phyloP scores from a whole-genome alignment of 441 rosid species.

The Croton laevigatus region DNA sequence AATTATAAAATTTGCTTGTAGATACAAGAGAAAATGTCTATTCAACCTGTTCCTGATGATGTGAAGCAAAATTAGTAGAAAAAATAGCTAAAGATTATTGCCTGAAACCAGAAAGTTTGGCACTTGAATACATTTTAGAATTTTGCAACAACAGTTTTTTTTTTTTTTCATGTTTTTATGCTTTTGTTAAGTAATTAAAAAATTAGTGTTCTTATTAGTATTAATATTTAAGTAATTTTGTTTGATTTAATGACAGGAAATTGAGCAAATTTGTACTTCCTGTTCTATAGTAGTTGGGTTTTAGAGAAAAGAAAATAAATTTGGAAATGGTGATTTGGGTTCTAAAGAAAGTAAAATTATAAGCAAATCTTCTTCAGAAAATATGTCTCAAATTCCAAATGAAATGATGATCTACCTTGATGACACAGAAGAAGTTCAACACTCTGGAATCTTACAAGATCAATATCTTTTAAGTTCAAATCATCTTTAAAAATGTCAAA shows the following conservation, averaged over 20 bases:
- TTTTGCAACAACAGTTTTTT: slow-evolving; percentile 33
- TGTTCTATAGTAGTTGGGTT: slow-evolving; percentile 29
- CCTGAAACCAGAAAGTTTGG: slow-evolving; percentile 41
- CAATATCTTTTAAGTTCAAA: slow-evolving; percentile 65
- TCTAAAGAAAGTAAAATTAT: slow-evolving; percentile 23
- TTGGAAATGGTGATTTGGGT: slow-evolving; percentile 18
- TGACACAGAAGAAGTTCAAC: slow-evolving; percentile 49
- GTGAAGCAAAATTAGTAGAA: slow-evolving; percentile 45
- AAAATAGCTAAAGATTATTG: slow-evolving; percentile 48
- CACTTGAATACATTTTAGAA: slow-evolving; percentile 47
- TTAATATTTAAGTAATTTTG: neutral
- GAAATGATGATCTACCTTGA: slow-evolving; percentile 45
- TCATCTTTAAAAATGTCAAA: slow-evolving; percentile 17
- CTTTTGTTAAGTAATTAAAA: neutral
- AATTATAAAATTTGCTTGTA: slow-evolving; percentile 17
- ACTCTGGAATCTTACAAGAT: slow-evolving; percentile 43
- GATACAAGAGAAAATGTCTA: slow-evolving; percentile 53
- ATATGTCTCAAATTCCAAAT: slow-evolving; percentile 33
- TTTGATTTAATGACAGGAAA: slow-evolving; percentile 21
- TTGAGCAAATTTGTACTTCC: slow-evolving; percentile 18
- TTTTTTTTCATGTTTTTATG: no score
- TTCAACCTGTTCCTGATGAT: slow-evolving; percentile 39
- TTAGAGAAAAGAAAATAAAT: slow-evolving; percentile 19
- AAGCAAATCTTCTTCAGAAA: slow-evolving; percentile 37
- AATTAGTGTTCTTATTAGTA: no score